Conservation (phyloP, 2,329 filamentous ascomycete species). For the Ascochyta koolunga region DNA sequence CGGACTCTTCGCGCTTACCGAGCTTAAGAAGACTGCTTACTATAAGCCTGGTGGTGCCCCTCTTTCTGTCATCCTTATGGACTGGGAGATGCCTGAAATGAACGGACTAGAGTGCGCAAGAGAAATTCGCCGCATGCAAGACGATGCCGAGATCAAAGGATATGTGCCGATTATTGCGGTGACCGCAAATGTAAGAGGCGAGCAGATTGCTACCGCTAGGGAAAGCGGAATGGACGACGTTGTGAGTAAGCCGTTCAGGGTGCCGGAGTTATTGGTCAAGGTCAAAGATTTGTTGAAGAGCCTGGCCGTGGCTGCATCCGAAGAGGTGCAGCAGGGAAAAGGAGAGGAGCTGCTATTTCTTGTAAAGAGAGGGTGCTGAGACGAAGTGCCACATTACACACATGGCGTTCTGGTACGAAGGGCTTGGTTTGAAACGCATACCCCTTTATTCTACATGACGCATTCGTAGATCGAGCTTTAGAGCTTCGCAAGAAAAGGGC, state of each 20-base stretch:
- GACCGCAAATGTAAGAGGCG: conserved; percentile 44
- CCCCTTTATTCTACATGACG: neutral
- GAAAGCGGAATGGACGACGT: conserved; percentile 46
- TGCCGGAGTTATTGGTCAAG: conserved; percentile 40
- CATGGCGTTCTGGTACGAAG: neutral
- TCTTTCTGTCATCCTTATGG: conserved; percentile 44
- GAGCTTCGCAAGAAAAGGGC: neutral
- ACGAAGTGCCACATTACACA: neutral
- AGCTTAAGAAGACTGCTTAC: conserved; percentile 29
- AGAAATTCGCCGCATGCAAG: conserved; percentile 42
- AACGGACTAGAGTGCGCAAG: conserved; percentile 43
- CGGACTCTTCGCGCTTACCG: conserved; percentile 38
- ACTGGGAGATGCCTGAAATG: conserved; percentile 50
- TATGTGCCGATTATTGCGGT: conserved; percentile 47
- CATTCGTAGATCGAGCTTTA: conserved; percentile 1
- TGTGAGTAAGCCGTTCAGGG: conserved; percentile 43
- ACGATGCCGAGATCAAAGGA: conserved; percentile 19
- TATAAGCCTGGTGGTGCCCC: conserved; percentile 19
- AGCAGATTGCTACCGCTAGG: conserved; percentile 41
- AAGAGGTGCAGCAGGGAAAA: neutral
- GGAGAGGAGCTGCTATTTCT: neutral
- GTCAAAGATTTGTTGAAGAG: conserved; percentile 28
- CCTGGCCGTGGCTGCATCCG: conserved; percentile 2
- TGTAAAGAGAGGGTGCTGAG: neutral
- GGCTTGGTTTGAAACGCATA: neutral